phyloP scores from a whole-genome alignment of 441 rosid genomes.

The Kokia cookei region DNA sequence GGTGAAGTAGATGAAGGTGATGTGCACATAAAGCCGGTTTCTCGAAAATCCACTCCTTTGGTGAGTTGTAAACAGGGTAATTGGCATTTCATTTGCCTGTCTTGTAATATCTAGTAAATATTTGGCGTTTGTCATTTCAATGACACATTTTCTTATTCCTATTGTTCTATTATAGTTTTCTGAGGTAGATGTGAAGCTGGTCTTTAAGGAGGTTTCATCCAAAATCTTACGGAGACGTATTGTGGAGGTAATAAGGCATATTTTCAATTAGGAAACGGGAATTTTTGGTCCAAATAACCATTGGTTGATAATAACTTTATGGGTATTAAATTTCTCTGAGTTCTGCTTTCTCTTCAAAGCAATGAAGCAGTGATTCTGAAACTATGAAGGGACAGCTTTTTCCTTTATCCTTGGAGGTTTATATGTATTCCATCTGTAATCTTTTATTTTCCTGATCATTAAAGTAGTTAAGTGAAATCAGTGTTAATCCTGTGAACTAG shows the following conservation, averaged over 20 bases:
- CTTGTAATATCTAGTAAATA: slow-evolving; percentile 5
- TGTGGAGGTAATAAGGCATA: slow-evolving; percentile 66
- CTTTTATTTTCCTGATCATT: not conserved
- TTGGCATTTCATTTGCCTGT: not conserved
- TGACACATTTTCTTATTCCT: slow-evolving; percentile 19
- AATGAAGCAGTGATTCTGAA: not conserved
- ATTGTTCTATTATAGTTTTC: slow-evolving; percentile 36
- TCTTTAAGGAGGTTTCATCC: slow-evolving; percentile 91
- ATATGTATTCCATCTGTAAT: not conserved
- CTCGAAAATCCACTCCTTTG: slow-evolving; percentile 62
- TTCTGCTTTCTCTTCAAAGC: not conserved
- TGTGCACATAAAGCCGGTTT: slow-evolving; percentile 84
- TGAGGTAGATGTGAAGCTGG: slow-evolving; percentile 98
- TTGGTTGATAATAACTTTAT: not conserved
- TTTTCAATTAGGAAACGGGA: slow-evolving; percentile 7
- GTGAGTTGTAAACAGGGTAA: slow-evolving; percentile 32
- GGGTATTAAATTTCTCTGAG: not conserved
- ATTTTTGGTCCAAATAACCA: not conserved
- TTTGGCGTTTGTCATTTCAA: not conserved
- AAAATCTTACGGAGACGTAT: slow-evolving; percentile 82
- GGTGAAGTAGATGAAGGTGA: slow-evolving; percentile 99
- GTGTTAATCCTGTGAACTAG: not conserved
- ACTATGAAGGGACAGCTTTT: not conserved
- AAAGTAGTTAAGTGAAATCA: not conserved
- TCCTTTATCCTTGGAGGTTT: not conserved